Evolutionary conservation across 179 eudicot genomes (phyloP).

Genomic region (Pouteria campechiana): DNA sequence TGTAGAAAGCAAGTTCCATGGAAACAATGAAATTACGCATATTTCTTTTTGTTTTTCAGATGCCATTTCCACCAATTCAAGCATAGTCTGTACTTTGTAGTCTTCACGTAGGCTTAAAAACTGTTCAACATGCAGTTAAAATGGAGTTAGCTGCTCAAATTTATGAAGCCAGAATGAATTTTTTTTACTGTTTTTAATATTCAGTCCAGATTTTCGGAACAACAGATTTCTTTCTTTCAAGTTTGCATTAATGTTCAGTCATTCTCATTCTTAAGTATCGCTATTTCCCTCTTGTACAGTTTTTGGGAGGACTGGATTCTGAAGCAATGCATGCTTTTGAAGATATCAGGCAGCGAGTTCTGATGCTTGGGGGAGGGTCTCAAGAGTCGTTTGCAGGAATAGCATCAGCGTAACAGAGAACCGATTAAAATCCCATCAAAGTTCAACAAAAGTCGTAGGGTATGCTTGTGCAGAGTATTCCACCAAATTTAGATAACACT

Average conservation of each 20-base stretch:
- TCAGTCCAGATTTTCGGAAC: neutral
- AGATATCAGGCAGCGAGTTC: constrained; percentile 12
- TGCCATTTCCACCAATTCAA: neutral
- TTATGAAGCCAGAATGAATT: neutral
- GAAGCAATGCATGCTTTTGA: constrained; percentile 18
- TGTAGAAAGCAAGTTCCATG: neutral
- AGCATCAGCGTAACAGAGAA: constrained; percentile 6
- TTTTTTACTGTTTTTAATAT: neutral
- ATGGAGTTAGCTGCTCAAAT: neutral
- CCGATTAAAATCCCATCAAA: no score
- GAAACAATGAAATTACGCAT: neutral
- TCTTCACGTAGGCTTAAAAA: neutral
- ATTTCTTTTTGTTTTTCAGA: neutral
- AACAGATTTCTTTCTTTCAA: neutral
- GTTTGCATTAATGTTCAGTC: neutral
- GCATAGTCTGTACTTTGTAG: neutral
- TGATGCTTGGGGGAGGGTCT: constrained; percentile 7
- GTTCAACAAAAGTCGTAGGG: no score
- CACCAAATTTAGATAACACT: no score
- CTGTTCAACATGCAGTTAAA: neutral
- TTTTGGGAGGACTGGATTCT: constrained; percentile 20
- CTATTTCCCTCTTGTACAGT: constrained; percentile 4
- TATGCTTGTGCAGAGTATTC: no score
- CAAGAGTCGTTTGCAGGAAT: constrained; percentile 8
- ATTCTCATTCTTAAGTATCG: neutral